Percentiles rank a stretch among this genome's conserved stretches.
Evolutionary conservation across 306 rosid genomes (phyloP).

Genomic region (Cicer chorassanicum): DNA sequence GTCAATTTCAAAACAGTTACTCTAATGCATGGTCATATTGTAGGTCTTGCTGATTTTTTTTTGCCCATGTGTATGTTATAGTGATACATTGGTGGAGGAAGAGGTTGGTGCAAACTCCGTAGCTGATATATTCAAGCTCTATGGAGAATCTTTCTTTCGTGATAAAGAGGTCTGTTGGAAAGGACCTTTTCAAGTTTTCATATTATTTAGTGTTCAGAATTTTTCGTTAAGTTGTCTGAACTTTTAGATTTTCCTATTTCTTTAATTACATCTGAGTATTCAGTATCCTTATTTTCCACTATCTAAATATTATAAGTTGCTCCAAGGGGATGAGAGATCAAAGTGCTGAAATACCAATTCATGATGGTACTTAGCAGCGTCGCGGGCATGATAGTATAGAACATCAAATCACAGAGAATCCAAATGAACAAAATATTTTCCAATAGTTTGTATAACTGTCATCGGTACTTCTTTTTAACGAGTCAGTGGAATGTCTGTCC

Average conservation of each 20-base stretch:
- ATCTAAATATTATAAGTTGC: conserved; percentile 26
- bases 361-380: conserved; percentile 5
- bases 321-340: neutral
- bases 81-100: conserved; percentile 85
- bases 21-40: conserved; percentile 23
- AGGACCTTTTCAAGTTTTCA: conserved; percentile 32
- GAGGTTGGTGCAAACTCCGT: conserved; percentile 71
- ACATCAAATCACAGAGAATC: conserved; percentile 2
- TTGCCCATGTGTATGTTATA: conserved; percentile 50
- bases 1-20: conserved; percentile 18
- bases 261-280: conserved; percentile 17
- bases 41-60: conserved; percentile 45
- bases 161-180: conserved; percentile 79
- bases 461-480: neutral
- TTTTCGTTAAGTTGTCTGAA: conserved; percentile 30
- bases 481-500: neutral
- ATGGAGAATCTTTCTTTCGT: conserved; percentile 87
- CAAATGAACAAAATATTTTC: conserved; percentile 4
- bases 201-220: conserved; percentile 13
- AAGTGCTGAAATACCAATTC: conserved; percentile 15
- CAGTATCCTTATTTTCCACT: conserved; percentile 1
- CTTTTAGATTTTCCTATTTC: conserved; percentile 18
- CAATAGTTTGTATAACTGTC: neutral
- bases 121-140: conserved; percentile 79
- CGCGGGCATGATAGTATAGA: neutral